Conservation (phyloP, 192 early-diverging fungal genomes). For the Chytriomyces sp. region DNA sequence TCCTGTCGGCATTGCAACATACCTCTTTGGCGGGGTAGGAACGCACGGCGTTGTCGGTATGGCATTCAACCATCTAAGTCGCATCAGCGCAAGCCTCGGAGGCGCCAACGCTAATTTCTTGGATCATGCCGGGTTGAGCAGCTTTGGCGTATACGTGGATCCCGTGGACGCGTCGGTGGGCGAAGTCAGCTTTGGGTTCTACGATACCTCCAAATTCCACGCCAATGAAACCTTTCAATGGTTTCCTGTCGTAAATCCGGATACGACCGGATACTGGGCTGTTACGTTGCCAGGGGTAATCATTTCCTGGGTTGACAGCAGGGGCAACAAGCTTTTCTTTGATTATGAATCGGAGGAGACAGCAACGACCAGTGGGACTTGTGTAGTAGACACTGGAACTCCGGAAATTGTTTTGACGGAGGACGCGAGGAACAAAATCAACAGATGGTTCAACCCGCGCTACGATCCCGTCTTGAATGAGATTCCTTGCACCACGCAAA, state of each 20-base stretch:
- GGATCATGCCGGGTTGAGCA: background rate
- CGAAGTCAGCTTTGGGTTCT: conserved; percentile 7
- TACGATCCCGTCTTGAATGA: background rate
- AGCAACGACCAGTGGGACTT: too few relatives aligned
- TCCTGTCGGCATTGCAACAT: conserved; percentile 5
- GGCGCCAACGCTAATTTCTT: conserved; percentile 13
- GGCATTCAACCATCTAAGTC: background rate
- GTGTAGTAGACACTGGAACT: background rate
- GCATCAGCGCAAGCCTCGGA: background rate
- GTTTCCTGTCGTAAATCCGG: too few relatives aligned
- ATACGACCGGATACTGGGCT: too few relatives aligned
- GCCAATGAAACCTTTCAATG: background rate
- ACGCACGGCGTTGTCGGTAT: background rate
- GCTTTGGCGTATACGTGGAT: conserved; percentile 14
- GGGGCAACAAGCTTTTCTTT: too few relatives aligned
- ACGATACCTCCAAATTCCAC: background rate
- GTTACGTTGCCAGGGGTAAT: too few relatives aligned
- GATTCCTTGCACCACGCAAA: conserved; percentile 6
- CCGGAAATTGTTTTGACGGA: background rate
- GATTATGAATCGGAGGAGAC: too few relatives aligned
- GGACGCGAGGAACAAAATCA: background rate
- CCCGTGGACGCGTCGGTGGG: conserved; percentile 10
- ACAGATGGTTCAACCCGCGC: conserved; percentile 1
- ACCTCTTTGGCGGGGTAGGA: background rate
- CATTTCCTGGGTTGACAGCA: too few relatives aligned